Percentiles rank a stretch among this genome's conserved stretches.
Conservation (phyloP, 2,329 filamentous ascomycete genomes). For the Aspergillus pseudonomiae region DNA sequence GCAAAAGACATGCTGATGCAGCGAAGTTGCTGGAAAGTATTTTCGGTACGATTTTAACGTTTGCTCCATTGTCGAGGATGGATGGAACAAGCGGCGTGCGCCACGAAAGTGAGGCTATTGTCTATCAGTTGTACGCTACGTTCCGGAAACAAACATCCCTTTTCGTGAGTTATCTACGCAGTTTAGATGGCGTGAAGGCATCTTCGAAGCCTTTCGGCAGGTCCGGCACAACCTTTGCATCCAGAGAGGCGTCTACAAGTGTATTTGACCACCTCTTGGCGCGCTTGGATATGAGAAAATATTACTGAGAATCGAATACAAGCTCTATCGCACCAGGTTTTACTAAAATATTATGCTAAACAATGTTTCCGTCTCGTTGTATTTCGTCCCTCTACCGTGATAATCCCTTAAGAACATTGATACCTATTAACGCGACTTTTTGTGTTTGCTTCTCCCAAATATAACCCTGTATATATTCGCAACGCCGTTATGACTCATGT, state of each 20-base stretch:
- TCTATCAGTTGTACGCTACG: constrained; percentile 60
- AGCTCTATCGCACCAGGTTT: not conserved
- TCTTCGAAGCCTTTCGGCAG: constrained; percentile 39
- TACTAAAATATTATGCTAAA: not conserved
- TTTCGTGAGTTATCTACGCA: constrained; percentile 72
- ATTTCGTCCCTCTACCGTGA: not conserved
- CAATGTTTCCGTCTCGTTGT: not conserved
- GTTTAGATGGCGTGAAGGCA: constrained; percentile 67
- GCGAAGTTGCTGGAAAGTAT: constrained; percentile 75
- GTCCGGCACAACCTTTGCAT: constrained; percentile 30
- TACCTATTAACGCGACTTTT: not conserved
- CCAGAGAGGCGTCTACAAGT: constrained; percentile 52
- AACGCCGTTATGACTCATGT: not conserved
- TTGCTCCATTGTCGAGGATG: constrained; percentile 53
- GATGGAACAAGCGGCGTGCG: constrained; percentile 45
- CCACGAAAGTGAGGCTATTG: constrained; percentile 42
- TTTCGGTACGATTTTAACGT: constrained; percentile 71
- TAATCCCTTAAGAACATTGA: not conserved
- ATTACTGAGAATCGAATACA: constrained; percentile 52
- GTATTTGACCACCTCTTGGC: constrained; percentile 69
- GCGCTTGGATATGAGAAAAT: constrained; percentile 71
- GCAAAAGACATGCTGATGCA: constrained; percentile 74
- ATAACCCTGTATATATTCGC: not conserved
- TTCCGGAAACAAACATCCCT: constrained; percentile 74
- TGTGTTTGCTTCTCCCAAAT: not conserved